A percentile compares a stretch with the other conserved stretches of the same genome.
These are phyloP conservation scores for Thinopyrum elongatum DNA, from an alignment of 176 grass and related monocot species.

Conservation along the genomic window DNA sequence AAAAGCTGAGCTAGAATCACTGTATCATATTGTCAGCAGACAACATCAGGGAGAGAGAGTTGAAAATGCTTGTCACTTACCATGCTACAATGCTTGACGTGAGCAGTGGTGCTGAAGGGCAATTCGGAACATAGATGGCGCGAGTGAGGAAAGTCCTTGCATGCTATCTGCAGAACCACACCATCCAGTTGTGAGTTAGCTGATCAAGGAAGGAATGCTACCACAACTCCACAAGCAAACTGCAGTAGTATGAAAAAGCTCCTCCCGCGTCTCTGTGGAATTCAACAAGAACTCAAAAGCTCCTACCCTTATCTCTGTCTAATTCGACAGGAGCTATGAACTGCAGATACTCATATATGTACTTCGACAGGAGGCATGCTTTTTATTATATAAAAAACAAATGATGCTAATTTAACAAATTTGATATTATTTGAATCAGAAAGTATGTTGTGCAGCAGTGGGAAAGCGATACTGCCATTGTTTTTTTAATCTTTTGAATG, in stretches of 20 bases:
- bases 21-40: background rate
- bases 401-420: background rate
- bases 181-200: background rate
- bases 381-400: too few species aligned
- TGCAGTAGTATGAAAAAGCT: background rate
- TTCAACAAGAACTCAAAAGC: too few species aligned
- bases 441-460: background rate
- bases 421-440: background rate
- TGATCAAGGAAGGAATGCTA: conserved; percentile 1
- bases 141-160: conserved; percentile 85
- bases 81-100: conserved; percentile 68
- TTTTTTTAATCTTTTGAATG: too few species aligned
- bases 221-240: background rate
- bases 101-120: conserved; percentile 64
- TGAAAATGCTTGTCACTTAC: conserved; percentile 32
- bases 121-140: conserved; percentile 78
- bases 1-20: background rate
- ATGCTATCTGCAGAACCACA: conserved; percentile 52
- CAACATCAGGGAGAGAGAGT: background rate
- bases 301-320: too few species aligned
- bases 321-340: too few species aligned
- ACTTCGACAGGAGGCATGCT: too few species aligned
- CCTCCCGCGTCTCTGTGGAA: too few species aligned
- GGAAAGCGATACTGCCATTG: background rate
- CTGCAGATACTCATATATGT: too few species aligned